These are phyloP conservation scores for Hamamelis virginiana DNA, from an alignment of 164 flowering plant genomes.

Conservation along the genomic window DNA sequence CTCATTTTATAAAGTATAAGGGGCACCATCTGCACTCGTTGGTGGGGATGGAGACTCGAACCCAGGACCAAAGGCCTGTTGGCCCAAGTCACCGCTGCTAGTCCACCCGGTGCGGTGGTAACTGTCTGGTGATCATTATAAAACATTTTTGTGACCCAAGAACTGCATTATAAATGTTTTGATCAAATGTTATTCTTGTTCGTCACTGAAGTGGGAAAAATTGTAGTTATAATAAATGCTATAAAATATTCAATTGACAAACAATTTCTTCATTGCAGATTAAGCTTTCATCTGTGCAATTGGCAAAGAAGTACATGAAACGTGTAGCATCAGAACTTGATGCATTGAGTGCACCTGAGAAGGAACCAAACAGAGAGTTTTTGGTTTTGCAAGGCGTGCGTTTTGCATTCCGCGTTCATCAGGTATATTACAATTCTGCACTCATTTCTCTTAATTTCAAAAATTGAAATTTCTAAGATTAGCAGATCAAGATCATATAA, in stretches of 20 bases:
- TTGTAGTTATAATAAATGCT: not conserved
- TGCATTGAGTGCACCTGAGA: constrained; percentile 68
- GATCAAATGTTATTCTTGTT: too few relatives aligned
- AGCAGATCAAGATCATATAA: not conserved
- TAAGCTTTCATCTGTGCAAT: constrained; percentile 88
- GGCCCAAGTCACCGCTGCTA: too few relatives aligned
- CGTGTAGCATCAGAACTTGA: constrained; percentile 90
- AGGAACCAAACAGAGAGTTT: constrained; percentile 90
- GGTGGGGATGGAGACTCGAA: too few relatives aligned
- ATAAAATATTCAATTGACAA: not conserved
- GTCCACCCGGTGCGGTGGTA: too few relatives aligned
- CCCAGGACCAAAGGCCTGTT: too few relatives aligned
- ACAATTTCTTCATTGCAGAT: constrained; percentile 51
- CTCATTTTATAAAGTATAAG: too few relatives aligned
- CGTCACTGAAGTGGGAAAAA: too few relatives aligned
- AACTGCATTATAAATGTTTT: too few relatives aligned
- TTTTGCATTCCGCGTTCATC: constrained; percentile 98
- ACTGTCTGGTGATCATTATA: too few relatives aligned
- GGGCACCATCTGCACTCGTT: too few relatives aligned
- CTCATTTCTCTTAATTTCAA: not conserved
- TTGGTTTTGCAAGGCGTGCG: constrained; percentile 90
- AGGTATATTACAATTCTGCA: constrained; percentile 41
- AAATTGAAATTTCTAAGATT: not conserved
- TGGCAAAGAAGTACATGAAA: constrained; percentile 95
- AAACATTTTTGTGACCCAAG: too few relatives aligned